Percentiles rank a stretch among this genome's conserved stretches.
These are phyloP conservation scores for Gracilaria caudata DNA, from an alignment of 23 red algal species.

Conservation along the genomic window DNA sequence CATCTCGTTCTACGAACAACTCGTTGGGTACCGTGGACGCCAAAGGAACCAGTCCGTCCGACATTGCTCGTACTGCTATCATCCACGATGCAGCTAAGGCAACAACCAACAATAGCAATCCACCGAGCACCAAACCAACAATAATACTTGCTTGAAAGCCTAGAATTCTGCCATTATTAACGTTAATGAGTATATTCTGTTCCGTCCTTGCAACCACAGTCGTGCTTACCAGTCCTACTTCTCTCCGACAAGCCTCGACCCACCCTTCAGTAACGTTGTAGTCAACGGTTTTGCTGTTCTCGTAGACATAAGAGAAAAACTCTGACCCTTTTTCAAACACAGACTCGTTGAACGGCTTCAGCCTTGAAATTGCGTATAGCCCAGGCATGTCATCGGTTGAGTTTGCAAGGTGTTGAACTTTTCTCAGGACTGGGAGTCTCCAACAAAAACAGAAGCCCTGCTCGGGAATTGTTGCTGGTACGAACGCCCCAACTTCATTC, in stretches of 20 bases:
- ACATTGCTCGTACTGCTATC: conserved; percentile 55
- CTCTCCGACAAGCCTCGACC: conserved; percentile 61
- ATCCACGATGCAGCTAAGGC: conserved; percentile 65
- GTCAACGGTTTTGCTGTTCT: conserved; percentile 22
- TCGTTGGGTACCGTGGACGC: conserved; percentile 49
- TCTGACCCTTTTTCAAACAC: conserved; percentile 57
- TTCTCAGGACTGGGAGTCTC: conserved; percentile 52
- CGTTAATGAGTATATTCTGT: conserved; percentile 38
- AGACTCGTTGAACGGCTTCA: conserved; percentile 62
- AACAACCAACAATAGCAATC: conserved; percentile 62
- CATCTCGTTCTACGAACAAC: conserved; percentile 71
- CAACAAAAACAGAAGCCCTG: conserved; percentile 66
- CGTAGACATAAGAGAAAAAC: conserved; percentile 45
- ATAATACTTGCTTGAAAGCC: conserved; percentile 33
- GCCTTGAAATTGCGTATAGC: conserved; percentile 32
- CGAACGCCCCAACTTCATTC: conserved; percentile 30
- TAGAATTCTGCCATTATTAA: conserved; percentile 32
- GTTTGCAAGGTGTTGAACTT: conserved; percentile 33
- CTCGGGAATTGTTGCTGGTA: conserved; percentile 8
- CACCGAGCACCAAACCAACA: conserved; percentile 62
- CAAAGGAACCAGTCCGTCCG: conserved; percentile 40
- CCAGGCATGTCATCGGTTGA: conserved; percentile 53
- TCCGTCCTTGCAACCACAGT: conserved; percentile 29
- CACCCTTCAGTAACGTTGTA: conserved; percentile 37
- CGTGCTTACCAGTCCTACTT: conserved; percentile 60